A percentile compares a stretch with the other conserved stretches of the same genome.
Evolutionary conservation across 169 alveolate species (phyloP).

Genomic region (Plasmodium cynomolgi): DNA sequence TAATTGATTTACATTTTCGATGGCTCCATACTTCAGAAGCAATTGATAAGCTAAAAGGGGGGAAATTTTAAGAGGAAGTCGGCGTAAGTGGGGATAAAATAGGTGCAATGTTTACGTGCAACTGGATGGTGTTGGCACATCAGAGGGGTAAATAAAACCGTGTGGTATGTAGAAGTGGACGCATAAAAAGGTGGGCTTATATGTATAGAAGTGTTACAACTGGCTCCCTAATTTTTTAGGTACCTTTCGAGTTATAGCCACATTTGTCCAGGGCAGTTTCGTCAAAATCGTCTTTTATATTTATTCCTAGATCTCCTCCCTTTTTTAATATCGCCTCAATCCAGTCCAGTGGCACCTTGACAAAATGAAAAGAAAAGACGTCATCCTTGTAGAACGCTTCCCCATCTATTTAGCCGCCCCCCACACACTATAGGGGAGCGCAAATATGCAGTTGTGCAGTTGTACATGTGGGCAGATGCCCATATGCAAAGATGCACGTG

Average conservation of each 20-base stretch:
- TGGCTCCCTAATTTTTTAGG: neutral
- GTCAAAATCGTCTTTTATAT: slow-evolving; percentile 58
- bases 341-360: slow-evolving; percentile 72
- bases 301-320: slow-evolving; percentile 73
- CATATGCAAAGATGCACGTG: neutral
- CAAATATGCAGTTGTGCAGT: neutral
- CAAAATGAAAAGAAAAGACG: neutral
- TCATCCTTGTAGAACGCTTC: neutral
- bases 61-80: neutral
- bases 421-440: neutral
- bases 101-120: neutral
- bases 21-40: slow-evolving; percentile 71
- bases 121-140: neutral
- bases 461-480: neutral
- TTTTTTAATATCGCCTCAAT: slow-evolving; percentile 69
- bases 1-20: slow-evolving; percentile 49
- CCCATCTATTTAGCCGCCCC: neutral
- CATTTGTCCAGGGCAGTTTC: slow-evolving; percentile 73
- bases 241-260: slow-evolving; percentile 49
- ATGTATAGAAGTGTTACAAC: neutral
- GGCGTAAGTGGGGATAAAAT: neutral
- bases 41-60: slow-evolving; percentile 39
- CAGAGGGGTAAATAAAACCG: neutral
- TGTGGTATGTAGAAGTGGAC: neutral
- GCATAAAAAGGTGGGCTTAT: neutral